Evolutionary conservation across 768 basidiomycete genomes (phyloP).

Genomic region (Mycena polygramma): DNA sequence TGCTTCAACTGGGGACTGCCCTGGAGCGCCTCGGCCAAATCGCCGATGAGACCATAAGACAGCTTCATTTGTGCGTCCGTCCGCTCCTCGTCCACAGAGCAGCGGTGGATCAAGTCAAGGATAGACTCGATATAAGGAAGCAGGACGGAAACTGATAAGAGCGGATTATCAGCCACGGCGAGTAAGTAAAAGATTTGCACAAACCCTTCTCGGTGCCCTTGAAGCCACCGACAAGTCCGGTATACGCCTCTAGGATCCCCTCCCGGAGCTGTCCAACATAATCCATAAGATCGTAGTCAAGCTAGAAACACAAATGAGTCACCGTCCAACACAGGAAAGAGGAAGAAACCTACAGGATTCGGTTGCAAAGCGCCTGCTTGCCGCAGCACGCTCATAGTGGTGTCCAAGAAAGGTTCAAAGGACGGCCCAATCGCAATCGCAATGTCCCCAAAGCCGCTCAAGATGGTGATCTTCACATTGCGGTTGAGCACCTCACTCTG

Average conservation of each 20-base stretch:
- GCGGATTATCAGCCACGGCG: conserved; percentile 28
- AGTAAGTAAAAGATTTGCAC: conserved; percentile 24
- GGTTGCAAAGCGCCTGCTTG: conserved; percentile 93
- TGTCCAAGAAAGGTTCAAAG: conserved; percentile 91
- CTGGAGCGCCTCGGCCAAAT: conserved; percentile 91
- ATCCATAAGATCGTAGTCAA: conserved; percentile 92
- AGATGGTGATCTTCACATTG: conserved; percentile 96
- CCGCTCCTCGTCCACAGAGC: conserved; percentile 84
- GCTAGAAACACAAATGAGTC: conserved; percentile 51
- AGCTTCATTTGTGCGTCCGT: conserved; percentile 82
- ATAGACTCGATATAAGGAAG: conserved; percentile 80
- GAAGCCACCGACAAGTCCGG: conserved; percentile 91
- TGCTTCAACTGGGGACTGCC: conserved; percentile 82
- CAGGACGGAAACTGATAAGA: conserved; percentile 61
- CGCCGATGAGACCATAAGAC: conserved; percentile 90
- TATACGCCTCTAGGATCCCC: conserved; percentile 97
- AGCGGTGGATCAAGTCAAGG: conserved; percentile 85
- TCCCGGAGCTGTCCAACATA: conserved; percentile 93
- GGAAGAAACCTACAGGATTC: conserved; percentile 74
- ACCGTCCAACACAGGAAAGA: conserved; percentile 15
- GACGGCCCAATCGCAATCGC: conserved; percentile 89
- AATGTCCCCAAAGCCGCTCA: conserved; percentile 97
- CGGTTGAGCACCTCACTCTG: conserved; percentile 92
- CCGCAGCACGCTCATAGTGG: conserved; percentile 90
- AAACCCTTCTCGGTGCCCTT: conserved; percentile 87